Evolutionary conservation across 2,329 filamentous ascomycete species (phyloP).

Genomic region (Xylariaceae sp.): DNA sequence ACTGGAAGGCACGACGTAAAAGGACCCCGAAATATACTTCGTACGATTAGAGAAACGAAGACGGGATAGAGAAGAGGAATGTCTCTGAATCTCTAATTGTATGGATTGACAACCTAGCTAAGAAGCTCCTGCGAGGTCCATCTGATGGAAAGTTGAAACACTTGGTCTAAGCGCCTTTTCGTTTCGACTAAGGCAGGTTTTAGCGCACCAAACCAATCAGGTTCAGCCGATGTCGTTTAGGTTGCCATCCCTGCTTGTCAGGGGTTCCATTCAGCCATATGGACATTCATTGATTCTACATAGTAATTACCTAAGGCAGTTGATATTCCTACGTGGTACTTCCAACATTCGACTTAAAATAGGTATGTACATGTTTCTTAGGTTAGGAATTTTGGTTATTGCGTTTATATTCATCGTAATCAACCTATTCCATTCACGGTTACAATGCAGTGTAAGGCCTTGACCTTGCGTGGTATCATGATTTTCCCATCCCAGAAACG

Average conservation of each 20-base stretch:
- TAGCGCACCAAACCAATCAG: constrained; percentile 21
- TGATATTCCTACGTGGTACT: no score
- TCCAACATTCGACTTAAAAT: no score
- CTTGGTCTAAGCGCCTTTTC: constrained; percentile 23
- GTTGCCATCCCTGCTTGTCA: neutral
- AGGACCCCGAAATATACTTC: neutral
- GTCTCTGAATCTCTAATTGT: neutral
- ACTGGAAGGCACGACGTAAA: neutral
- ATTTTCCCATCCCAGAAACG: constrained; percentile 27
- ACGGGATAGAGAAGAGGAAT: constrained; percentile 1
- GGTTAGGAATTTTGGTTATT: neutral
- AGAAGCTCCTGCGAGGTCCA: neutral
- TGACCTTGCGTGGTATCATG: constrained; percentile 26
- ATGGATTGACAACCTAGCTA: neutral
- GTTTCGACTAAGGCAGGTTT: constrained; percentile 34
- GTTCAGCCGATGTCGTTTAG: constrained; percentile 24
- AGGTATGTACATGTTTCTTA: no score
- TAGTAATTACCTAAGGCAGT: no score
- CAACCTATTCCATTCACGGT: neutral
- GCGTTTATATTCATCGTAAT: neutral
- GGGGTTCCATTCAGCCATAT: neutral
- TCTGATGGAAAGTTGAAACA: constrained; percentile 32
- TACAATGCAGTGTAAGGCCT: constrained; percentile 5
- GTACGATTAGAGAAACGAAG: constrained; percentile 2
- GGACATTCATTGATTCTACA: no score